phyloP scores from a whole-genome alignment of 2,329 filamentous ascomycete species.

The Lomentospora prolificans region DNA sequence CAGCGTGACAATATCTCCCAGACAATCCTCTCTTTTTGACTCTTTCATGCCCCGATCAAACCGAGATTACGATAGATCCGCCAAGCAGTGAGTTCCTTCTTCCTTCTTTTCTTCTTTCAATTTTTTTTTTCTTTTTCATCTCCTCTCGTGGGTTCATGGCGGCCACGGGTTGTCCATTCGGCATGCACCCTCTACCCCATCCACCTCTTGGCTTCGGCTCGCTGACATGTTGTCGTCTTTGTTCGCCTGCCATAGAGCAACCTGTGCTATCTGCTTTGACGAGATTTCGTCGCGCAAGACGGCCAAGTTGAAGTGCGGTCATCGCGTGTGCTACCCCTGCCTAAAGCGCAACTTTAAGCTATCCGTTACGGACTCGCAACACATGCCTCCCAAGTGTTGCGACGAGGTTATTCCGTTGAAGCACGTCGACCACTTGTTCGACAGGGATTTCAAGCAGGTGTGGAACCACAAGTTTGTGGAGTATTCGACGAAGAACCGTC shows the following conservation, averaged over 20 bases:
- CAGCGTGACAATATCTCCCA: slow-evolving; percentile 5
- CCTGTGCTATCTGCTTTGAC: slow-evolving; percentile 65
- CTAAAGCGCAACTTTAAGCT: slow-evolving; percentile 64
- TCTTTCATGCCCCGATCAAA: neutral
- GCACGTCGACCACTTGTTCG: slow-evolving; percentile 68
- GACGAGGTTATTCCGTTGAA: slow-evolving; percentile 64
- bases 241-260: slow-evolving; percentile 38
- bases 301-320: slow-evolving; percentile 65
- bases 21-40: slow-evolving; percentile 5
- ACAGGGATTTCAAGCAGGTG: slow-evolving; percentile 60
- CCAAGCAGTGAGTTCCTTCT: neutral
- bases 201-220: neutral
- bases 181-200: neutral
- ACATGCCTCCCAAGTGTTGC: slow-evolving; percentile 83
- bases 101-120: neutral
- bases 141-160: neutral
- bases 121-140: neutral
- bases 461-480: slow-evolving; percentile 80
- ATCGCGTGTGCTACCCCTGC: slow-evolving; percentile 72
- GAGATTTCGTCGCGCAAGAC: slow-evolving; percentile 53
- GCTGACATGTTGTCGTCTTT: slow-evolving; percentile 1
- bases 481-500: slow-evolving; percentile 60
- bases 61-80: neutral
- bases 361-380: slow-evolving; percentile 64
- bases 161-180: neutral